Conservation (phyloP, 768 basidiomycete genomes). For the Trametes coccinea region DNA sequence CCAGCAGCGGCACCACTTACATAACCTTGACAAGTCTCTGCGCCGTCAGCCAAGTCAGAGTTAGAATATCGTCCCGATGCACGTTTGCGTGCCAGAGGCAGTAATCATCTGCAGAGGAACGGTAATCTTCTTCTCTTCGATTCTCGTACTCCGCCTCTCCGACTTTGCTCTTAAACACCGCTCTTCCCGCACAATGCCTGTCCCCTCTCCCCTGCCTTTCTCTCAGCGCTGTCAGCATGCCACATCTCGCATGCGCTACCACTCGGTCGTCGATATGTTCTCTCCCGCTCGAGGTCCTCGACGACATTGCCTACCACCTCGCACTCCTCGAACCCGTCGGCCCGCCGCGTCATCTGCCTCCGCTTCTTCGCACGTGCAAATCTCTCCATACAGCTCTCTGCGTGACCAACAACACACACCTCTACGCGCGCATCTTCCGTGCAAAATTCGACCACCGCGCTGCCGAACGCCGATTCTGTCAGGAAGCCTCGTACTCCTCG, state of each 20-base stretch:
- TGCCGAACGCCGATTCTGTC: constrained; percentile 49
- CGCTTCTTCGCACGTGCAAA: constrained; percentile 49
- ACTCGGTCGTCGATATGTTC: constrained; percentile 13
- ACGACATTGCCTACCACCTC: constrained; percentile 52
- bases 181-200: background rate
- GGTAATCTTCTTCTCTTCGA: no score
- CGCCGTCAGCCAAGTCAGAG: no score
- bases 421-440: constrained; percentile 57
- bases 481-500: constrained; percentile 36
- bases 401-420: constrained; percentile 34
- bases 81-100: no score
- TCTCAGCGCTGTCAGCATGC: background rate
- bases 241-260: background rate
- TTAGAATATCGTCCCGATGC: no score
- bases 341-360: constrained; percentile 48
- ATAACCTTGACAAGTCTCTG: no score
- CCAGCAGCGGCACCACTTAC: no score
- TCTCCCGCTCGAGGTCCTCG: constrained; percentile 48
- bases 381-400: constrained; percentile 41
- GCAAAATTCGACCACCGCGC: constrained; percentile 58
- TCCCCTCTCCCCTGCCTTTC: background rate
- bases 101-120: no score
- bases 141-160: background rate
- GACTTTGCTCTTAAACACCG: constrained; percentile 3
- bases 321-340: constrained; percentile 43